phyloP scores from a whole-genome alignment of 2,329 filamentous ascomycete genomes.

The Paraphoma sp. region DNA sequence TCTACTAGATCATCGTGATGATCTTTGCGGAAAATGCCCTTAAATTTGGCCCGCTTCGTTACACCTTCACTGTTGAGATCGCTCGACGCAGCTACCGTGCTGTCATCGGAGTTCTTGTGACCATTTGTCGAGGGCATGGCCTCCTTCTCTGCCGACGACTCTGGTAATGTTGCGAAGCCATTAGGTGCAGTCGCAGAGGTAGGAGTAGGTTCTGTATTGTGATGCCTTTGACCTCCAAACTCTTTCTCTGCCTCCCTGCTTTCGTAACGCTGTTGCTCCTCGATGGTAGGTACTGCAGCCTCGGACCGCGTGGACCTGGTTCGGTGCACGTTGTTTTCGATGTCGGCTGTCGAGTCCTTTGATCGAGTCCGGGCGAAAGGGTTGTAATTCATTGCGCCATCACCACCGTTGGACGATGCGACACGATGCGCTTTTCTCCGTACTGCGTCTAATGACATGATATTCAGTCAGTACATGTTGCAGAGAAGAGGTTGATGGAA shows the following conservation, averaged over 20 bases:
- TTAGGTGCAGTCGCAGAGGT: conserved; percentile 26
- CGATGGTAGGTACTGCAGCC: conserved; percentile 24
- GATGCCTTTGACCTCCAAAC: conserved; percentile 35
- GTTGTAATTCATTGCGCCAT: conserved; percentile 40
- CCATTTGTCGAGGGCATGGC: conserved; percentile 11
- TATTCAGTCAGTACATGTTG: conserved; percentile 14
- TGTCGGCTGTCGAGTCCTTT: conserved; percentile 30
- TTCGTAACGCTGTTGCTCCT: conserved; percentile 34
- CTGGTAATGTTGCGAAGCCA: conserved; percentile 13
- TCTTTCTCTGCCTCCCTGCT: conserved; percentile 36
- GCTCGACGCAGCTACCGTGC: conserved; percentile 24
- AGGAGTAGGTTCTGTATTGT: conserved; percentile 34
- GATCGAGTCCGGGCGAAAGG: conserved; percentile 41
- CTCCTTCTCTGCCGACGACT: conserved; percentile 14
- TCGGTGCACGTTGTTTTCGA: conserved; percentile 35
- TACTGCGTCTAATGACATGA: conserved; percentile 39
- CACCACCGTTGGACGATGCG: conserved; percentile 34
- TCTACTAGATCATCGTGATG: conserved; percentile 20
- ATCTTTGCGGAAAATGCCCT: conserved; percentile 38
- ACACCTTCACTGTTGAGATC: conserved; percentile 16
- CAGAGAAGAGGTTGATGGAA: background rate
- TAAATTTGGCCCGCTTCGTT: conserved; percentile 38
- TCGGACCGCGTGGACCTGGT: conserved; percentile 30
- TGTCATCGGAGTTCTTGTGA: conserved; percentile 28
- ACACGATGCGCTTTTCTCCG: conserved; percentile 45